Evolutionary conservation across 2,329 filamentous ascomycete species (phyloP).

Genomic region (Pseudohalonectria lignicola): DNA sequence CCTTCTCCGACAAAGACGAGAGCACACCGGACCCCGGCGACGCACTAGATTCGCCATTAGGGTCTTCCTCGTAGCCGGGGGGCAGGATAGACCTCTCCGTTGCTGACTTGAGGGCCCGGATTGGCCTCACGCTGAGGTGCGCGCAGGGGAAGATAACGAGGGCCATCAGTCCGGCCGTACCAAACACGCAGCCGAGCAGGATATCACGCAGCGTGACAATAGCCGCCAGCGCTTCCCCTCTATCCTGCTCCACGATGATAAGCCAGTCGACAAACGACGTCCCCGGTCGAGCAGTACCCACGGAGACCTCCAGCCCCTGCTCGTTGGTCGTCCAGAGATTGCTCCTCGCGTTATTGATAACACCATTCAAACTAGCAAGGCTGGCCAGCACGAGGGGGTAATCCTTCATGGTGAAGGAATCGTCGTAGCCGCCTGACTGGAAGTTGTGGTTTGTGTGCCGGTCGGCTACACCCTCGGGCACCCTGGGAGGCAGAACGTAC

Average conservation of each 20-base stretch:
- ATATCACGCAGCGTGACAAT: constrained; percentile 69
- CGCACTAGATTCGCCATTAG: constrained; percentile 38
- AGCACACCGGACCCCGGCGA: constrained; percentile 26
- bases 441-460: constrained; percentile 36
- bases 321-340: constrained; percentile 64
- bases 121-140: constrained; percentile 72
- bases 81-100: constrained; percentile 64
- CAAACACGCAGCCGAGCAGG: constrained; percentile 75
- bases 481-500: constrained; percentile 48
- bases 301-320: constrained; percentile 55
- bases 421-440: constrained; percentile 27
- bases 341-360: constrained; percentile 58
- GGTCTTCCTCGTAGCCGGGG: constrained; percentile 46
- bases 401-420: constrained; percentile 43
- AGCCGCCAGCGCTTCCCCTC: constrained; percentile 63
- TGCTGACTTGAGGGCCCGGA: constrained; percentile 62
- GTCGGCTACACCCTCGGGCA: constrained; percentile 21
- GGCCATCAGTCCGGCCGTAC: constrained; percentile 62
- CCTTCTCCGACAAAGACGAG: constrained; percentile 33
- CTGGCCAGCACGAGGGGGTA: constrained; percentile 55
- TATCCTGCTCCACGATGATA: constrained; percentile 66
- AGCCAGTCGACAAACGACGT: constrained; percentile 70
- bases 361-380: constrained; percentile 38
- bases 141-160: constrained; percentile 67
- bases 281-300: constrained; percentile 66